Percentiles rank a stretch among this genome's conserved stretches.
phyloP scores from a whole-genome alignment of 1,284 basidiomycete species.

The Ganoderma lucidum region DNA sequence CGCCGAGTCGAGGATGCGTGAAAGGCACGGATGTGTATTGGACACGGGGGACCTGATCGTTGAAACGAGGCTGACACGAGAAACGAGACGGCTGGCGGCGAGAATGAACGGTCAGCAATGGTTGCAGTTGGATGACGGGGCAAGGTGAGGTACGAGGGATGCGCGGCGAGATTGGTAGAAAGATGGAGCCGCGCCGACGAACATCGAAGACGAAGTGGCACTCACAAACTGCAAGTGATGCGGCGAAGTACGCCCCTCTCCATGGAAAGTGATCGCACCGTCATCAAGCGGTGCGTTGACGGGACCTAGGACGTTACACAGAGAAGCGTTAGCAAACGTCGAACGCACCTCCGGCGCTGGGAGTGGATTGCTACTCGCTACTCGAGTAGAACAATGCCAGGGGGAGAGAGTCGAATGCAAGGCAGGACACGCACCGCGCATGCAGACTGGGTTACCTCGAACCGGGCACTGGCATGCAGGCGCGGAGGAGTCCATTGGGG shows the following conservation, averaged over 20 bases:
- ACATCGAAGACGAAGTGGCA: background rate
- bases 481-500: conserved; percentile 3
- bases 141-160: background rate
- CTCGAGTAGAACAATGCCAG: no score
- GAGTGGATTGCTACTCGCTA: background rate
- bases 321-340: background rate
- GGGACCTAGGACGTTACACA: background rate
- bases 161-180: background rate
- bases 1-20: no score
- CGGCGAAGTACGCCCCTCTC: background rate
- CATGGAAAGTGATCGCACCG: background rate
- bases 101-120: background rate
- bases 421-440: background rate
- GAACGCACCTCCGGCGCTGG: background rate
- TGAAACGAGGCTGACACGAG: background rate
- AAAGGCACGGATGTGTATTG: no score
- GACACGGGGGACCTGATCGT: no score
- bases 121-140: background rate
- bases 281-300: background rate
- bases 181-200: background rate
- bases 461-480: background rate
- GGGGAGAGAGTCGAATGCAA: background rate
- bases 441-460: conserved; percentile 5
- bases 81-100: background rate
- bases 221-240: conserved; percentile 1